phyloP scores from a whole-genome alignment of 2,329 filamentous ascomycete genomes.

The Emmonsiellopsis sp. region DNA sequence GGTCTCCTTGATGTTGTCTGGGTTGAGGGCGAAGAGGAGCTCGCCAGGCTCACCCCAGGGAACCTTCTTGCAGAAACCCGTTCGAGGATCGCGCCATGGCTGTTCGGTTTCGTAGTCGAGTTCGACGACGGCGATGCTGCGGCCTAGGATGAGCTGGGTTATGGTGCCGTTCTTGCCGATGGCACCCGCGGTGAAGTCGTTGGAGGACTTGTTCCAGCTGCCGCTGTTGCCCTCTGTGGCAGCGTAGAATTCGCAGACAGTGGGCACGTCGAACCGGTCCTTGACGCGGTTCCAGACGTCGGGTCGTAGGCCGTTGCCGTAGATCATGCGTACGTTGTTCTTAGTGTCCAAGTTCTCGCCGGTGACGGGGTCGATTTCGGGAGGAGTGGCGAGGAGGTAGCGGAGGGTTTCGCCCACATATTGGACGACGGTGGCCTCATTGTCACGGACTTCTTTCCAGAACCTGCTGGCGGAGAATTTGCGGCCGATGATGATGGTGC shows the following conservation, averaged over 20 bases:
- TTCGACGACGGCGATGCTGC: conserved; percentile 51
- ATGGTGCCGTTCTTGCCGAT: conserved; percentile 65
- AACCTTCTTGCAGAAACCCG: conserved; percentile 58
- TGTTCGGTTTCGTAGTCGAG: conserved; percentile 63
- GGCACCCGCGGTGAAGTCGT: conserved; percentile 65
- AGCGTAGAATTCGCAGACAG: conserved; percentile 72
- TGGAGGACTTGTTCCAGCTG: conserved; percentile 64
- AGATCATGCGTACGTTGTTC: conserved; percentile 64
- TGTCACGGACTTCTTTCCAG: conserved; percentile 65
- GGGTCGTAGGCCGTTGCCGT: conserved; percentile 77
- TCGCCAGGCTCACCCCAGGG: conserved; percentile 61
- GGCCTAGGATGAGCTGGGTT: conserved; percentile 45
- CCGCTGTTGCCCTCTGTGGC: conserved; percentile 64
- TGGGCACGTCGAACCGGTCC: conserved; percentile 65
- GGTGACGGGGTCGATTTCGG: conserved; percentile 53
- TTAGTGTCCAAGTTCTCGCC: conserved; percentile 62
- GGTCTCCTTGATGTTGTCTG: conserved; percentile 50
- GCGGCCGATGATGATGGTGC: conserved; percentile 62
- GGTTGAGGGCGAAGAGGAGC: conserved; percentile 62
- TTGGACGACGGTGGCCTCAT: conserved; percentile 66
- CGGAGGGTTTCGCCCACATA: conserved; percentile 85
- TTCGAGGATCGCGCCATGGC: conserved; percentile 58
- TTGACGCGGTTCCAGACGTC: conserved; percentile 83
- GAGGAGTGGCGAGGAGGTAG: conserved; percentile 62
- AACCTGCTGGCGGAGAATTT: conserved; percentile 71